These are phyloP conservation scores for Saturnispora sanitii DNA, from an alignment of 805 yeast species.

Conservation along the genomic window DNA sequence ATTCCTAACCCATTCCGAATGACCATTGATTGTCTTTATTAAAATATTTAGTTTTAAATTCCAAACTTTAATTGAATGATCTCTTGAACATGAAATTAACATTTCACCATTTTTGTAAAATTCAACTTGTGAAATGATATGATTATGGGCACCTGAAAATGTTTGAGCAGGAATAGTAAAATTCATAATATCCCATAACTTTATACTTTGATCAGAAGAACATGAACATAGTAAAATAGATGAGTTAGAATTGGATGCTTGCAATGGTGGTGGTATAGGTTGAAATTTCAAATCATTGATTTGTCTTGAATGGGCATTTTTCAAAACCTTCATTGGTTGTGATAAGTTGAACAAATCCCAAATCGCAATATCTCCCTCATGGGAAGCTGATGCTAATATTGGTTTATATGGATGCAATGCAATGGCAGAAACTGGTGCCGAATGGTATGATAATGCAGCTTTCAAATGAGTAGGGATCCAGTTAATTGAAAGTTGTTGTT, in stretches of 20 bases:
- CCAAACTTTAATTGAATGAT: slow-evolving; percentile 53
- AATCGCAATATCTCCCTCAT: slow-evolving; percentile 59
- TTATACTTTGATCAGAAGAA: slow-evolving; percentile 45
- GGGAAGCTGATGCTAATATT: slow-evolving; percentile 51
- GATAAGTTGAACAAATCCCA: slow-evolving; percentile 60
- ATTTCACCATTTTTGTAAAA: slow-evolving; percentile 38
- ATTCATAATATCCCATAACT: slow-evolving; percentile 55
- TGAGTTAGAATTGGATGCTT: too few species aligned
- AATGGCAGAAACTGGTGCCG: slow-evolving; percentile 49
- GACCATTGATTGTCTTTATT: slow-evolving; percentile 58
- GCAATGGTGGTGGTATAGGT: slow-evolving; percentile 25
- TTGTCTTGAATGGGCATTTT: slow-evolving; percentile 63
- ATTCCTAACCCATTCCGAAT: slow-evolving; percentile 80
- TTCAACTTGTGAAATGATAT: slow-evolving; percentile 60
- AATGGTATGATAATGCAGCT: slow-evolving; percentile 42
- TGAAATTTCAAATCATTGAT: slow-evolving; percentile 54
- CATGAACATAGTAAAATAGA: slow-evolving; percentile 39
- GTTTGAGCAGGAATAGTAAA: slow-evolving; percentile 38
- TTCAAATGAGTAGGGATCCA: slow-evolving; percentile 56
- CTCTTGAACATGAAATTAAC: slow-evolving; percentile 56
- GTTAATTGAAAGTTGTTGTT: slow-evolving; percentile 26
- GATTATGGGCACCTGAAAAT: slow-evolving; percentile 80
- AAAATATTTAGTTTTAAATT: slow-evolving; percentile 62
- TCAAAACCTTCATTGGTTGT: slow-evolving; percentile 51
- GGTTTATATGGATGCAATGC: slow-evolving; percentile 73